Evolutionary conservation across 495 filamentous ascomycete genomes (phyloP).

Genomic region (Glarea lozoyensis): DNA sequence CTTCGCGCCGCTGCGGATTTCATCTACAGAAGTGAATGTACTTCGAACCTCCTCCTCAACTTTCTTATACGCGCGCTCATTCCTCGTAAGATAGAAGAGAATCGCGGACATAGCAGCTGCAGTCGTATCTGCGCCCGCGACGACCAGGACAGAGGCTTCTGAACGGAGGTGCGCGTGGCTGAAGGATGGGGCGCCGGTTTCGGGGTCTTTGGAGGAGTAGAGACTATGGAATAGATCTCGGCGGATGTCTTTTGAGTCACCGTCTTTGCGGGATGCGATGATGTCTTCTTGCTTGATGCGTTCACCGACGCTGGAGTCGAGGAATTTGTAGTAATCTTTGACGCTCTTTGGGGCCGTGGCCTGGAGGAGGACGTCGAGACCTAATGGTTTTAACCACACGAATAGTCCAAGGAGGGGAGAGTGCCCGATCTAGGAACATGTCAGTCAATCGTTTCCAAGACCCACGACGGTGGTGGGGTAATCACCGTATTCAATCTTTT

Average conservation of each 20-base stretch:
- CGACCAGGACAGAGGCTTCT: slow-evolving; percentile 56
- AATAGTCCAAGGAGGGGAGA: background rate
- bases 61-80: slow-evolving; percentile 35
- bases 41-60: slow-evolving; percentile 34
- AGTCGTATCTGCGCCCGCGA: slow-evolving; percentile 54
- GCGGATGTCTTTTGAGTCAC: slow-evolving; percentile 29
- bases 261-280: background rate
- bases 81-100: slow-evolving; percentile 56
- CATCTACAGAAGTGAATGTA: slow-evolving; percentile 18
- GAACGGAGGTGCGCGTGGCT: slow-evolving; percentile 55
- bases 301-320: slow-evolving; percentile 11
- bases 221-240: slow-evolving; percentile 54
- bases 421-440: background rate
- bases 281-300: slow-evolving; percentile 6
- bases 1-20: slow-evolving; percentile 18
- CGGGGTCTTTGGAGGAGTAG: slow-evolving; percentile 44
- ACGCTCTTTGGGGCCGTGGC: background rate
- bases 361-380: background rate
- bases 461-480: no score
- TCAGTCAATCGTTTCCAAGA: no score
- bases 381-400: background rate
- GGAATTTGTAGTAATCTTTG: slow-evolving; percentile 8
- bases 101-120: slow-evolving; percentile 50
- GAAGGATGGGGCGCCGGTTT: slow-evolving; percentile 53
- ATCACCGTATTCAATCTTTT: no score